A percentile compares a stretch with the other conserved stretches of the same genome.
phyloP scores from a whole-genome alignment of 805 yeast species.

The Cyberlindnera maclurae region DNA sequence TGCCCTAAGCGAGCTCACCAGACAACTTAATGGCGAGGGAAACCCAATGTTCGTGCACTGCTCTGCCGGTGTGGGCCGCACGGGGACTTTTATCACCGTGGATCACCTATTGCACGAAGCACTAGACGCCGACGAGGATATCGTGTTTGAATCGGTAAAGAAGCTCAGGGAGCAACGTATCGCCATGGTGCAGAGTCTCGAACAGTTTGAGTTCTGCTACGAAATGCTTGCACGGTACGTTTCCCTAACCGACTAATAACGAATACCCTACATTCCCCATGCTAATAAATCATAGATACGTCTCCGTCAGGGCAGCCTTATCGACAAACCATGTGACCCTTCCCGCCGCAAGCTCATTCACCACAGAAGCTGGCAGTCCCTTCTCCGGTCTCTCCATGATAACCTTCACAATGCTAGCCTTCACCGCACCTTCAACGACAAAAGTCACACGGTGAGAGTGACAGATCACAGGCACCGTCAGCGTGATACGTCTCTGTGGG shows the following conservation, averaged over 20 bases:
- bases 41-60: constrained; percentile 73
- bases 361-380: constrained; percentile 89
- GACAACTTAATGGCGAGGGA: constrained; percentile 18
- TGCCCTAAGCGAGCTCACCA: constrained; percentile 24
- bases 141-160: constrained; percentile 33
- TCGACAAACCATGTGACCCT: constrained; percentile 97
- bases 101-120: constrained; percentile 37
- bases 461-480: constrained; percentile 90
- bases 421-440: constrained; percentile 93
- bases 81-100: constrained; percentile 78
- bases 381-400: constrained; percentile 97
- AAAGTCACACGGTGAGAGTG: constrained; percentile 90
- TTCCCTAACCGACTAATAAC: not conserved
- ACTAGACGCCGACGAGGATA: constrained; percentile 21
- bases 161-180: constrained; percentile 38
- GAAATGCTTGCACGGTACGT: constrained; percentile 19
- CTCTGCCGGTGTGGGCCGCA: constrained; percentile 95
- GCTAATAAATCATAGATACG: constrained; percentile 8
- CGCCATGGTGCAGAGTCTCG: constrained; percentile 42
- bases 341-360: constrained; percentile 95
- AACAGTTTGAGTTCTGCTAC: constrained; percentile 40
- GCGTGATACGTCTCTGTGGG: constrained; percentile 77
- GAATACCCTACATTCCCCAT: not conserved
- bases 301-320: constrained; percentile 78
- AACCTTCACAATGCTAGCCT: constrained; percentile 84